These are phyloP conservation scores for Agroathelia rolfsii DNA, from an alignment of 1,284 basidiomycete species.

Conservation along the genomic window DNA sequence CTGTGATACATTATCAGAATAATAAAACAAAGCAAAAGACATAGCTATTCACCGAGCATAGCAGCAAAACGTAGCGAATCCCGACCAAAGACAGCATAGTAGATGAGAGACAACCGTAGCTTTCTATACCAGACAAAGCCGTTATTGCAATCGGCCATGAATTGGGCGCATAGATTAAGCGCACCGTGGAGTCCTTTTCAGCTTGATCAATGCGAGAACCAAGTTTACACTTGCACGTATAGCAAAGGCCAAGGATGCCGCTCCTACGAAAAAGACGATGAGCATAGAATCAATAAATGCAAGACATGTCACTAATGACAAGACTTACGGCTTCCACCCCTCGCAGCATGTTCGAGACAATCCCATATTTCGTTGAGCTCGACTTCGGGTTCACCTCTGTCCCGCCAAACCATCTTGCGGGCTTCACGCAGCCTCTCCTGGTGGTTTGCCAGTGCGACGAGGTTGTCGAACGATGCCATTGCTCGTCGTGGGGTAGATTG, in stretches of 20 bases:
- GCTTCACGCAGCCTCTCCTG: constrained; percentile 63
- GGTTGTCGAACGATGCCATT: constrained; percentile 68
- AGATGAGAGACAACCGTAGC: constrained; percentile 49
- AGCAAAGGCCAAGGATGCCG: constrained; percentile 67
- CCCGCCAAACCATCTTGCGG: constrained; percentile 75
- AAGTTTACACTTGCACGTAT: constrained; percentile 77
- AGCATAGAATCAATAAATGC: too few relatives aligned
- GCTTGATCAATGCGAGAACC: constrained; percentile 62
- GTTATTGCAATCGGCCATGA: constrained; percentile 3
- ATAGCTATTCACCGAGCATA: constrained; percentile 62
- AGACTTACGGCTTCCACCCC: constrained; percentile 70
- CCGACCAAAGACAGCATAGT: constrained; percentile 69
- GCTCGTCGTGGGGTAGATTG: constrained; percentile 43
- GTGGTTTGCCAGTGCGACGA: constrained; percentile 72
- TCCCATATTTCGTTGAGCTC: constrained; percentile 61
- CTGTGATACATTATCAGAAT: constrained; percentile 24
- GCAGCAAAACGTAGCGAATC: constrained; percentile 77
- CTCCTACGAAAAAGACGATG: constrained; percentile 38
- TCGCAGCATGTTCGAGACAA: constrained; percentile 64
- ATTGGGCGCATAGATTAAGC: constrained; percentile 11
- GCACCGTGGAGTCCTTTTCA: constrained; percentile 55
- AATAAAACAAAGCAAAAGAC: constrained; percentile 3
- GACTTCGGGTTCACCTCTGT: constrained; percentile 66
- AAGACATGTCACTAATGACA: too few relatives aligned
- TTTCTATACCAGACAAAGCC: constrained; percentile 22